Base-by-base conservation (phyloP, 805 yeast genomes). In the Cyberlindnera bimundalis region DNA sequence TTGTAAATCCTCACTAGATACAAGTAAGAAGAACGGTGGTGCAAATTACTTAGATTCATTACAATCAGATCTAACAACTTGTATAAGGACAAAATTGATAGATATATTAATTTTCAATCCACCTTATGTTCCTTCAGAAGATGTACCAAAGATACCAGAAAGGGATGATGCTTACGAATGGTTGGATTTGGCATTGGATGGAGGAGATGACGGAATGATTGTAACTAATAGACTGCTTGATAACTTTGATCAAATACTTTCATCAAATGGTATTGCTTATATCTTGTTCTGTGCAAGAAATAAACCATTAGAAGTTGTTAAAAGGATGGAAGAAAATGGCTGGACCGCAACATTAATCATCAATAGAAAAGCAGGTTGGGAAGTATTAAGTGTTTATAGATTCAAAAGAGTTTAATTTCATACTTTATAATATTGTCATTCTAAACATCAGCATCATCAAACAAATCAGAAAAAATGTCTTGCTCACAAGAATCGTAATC, bases 331-430 rank as follows among this genome's bases (percentile, higher is more conserved):
- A 13, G 40, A 48, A 2, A 53, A 58, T 10, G 71, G 71, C 0
- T 91, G 96, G 88, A 39, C 40, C 0, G 76, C 75, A 1, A 65
- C 67, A 2, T 51, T 64, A n/a, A 67, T 87, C 1, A 73, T 78
- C 4, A 70, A 71, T 32, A 70, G 97, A 40, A 86, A 85, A 54
- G 96, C 96, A 1, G 98, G 98, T 0, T 89, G 98, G 96, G 99
- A 93, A 62, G 91, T 84, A 10, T 67, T 93, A 27, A 76, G 86
- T 40, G 82, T 91, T 8, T 78, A 82, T 62, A 71, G 79, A 47
- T 86, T 90, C 53, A 56, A 40, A 35, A 53, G 39, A 27, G 4
- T 13, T 13, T 37, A 37, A 23, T 4, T 8, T 16, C 6, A 14
- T 8, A 11, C n/a, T 32, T 20, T 13, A 5, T 6, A n/a, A 21